Evolutionary conservation across 2,329 filamentous ascomycete species (phyloP), one percentile per base, ranked within the genome.

Genomic region (Colletotrichum plurivorum): DNA sequence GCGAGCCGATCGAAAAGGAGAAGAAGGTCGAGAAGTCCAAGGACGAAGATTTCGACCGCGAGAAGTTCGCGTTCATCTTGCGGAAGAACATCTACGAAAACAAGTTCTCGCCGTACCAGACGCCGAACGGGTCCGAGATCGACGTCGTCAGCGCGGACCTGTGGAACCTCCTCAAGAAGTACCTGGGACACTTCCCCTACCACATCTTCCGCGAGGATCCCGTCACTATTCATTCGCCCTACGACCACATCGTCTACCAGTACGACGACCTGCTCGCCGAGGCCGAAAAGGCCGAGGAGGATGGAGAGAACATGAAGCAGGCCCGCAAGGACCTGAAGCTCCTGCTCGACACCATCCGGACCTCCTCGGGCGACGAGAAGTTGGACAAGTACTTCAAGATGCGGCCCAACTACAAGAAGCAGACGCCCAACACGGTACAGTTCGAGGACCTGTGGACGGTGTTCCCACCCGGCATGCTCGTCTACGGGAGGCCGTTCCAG

Each of bases 391-490:
- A 71, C 10, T 63, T 71, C 53, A 63, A 60, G 22, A 61, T 25
- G 15, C 16, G 49, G 36, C 31, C 16, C 1, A 54, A 16, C 22
- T 59, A 55, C 36, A 54, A 41, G 20, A 53, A 53, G 25, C 16
- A 1, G 8, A 22, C 45, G 13, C 22, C 63, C 9, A 18, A 55
- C n/a, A 58, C 58, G 8, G 55, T 71, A 9, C n/a, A 43, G 22
- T 71, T 68, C 36, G 58, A 57, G 1, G 49, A 63, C n/a, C 22
- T 71, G 13, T 71, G 59, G 68, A 71, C 68, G 2, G 52, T 68
- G 5, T 71, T 71, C 48, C 49, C 64, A 1, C 64, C 63, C 1
- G 68, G 68, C 6, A 64, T 39, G 5, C 49, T 71, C 6, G 20
- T 71, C 5, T 68, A 55, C 7, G 31, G 58, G 7, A 39, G n/a